phyloP scores from a whole-genome alignment of 176 grass and related monocot species.

The Saccharum officinarum region DNA sequence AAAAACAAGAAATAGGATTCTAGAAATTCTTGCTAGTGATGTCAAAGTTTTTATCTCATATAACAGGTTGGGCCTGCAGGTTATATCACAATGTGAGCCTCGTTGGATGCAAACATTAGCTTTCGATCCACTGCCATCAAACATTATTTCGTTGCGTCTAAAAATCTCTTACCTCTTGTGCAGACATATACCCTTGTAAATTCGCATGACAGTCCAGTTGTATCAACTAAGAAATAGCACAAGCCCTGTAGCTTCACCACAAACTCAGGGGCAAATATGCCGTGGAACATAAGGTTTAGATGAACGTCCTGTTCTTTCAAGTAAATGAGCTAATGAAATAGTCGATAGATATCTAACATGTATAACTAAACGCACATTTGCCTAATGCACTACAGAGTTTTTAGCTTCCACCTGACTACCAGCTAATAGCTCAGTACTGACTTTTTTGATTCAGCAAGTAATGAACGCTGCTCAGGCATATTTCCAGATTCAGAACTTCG shows the following conservation, averaged over 20 bases:
- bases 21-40: neutral
- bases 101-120: neutral
- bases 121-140: neutral
- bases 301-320: neutral
- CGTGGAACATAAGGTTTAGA: neutral
- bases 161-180: neutral
- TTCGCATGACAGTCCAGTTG: neutral
- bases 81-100: neutral
- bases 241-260: neutral
- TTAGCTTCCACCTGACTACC: neutral
- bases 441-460: slow-evolving; percentile 72
- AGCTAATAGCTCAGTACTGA: slow-evolving; percentile 10
- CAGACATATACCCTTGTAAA: neutral
- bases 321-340: neutral
- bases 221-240: neutral
- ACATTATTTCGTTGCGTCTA: neutral
- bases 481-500: slow-evolving; percentile 46
- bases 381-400: neutral
- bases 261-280: neutral
- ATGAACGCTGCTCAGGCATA: slow-evolving; percentile 49
- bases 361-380: neutral
- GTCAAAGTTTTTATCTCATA: neutral
- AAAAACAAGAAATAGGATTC: neutral
- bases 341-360: neutral
- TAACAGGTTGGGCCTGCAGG: neutral